Evolutionary conservation across 108 stramenopile genomes (phyloP).

Genomic region (Stephanodiscus triporus): DNA sequence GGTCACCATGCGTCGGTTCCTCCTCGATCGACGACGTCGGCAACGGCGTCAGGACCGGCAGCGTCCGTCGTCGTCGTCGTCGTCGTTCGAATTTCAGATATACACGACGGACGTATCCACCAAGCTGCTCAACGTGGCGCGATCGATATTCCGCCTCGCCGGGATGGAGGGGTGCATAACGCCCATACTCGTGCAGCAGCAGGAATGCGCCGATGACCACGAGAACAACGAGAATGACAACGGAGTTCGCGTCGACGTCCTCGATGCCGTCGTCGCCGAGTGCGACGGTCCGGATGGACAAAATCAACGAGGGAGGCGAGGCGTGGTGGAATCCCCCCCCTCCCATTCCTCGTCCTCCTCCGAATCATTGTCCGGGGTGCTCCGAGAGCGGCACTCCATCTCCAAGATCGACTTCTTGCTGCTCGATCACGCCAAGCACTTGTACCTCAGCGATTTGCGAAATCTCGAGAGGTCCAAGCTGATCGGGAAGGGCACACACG

Average conservation of each 20-base stretch:
- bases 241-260: neutral
- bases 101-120: slow-evolving; percentile 39
- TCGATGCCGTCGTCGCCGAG: neutral
- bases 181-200: slow-evolving; percentile 33
- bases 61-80: neutral
- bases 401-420: slow-evolving; percentile 72
- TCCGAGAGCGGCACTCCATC: slow-evolving; percentile 1
- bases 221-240: neutral
- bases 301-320: no score
- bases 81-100: slow-evolving; percentile 34
- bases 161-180: slow-evolving; percentile 39
- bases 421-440: slow-evolving; percentile 87
- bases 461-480: slow-evolving; percentile 51
- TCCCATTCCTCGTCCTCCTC: neutral
- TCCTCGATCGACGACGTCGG: neutral
- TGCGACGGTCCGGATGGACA: no score
- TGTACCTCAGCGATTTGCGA: slow-evolving; percentile 74
- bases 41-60: neutral
- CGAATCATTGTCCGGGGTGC: neutral
- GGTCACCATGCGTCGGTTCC: slow-evolving; percentile 18
- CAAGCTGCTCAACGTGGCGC: slow-evolving; percentile 36
- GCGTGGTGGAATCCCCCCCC: no score
- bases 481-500: slow-evolving; percentile 54
- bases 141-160: slow-evolving; percentile 32
- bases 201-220: neutral